Percentiles rank a stretch among this genome's conserved stretches.
phyloP scores from a whole-genome alignment of 2,329 filamentous ascomycete genomes.

The Hypoxylon sp. region DNA sequence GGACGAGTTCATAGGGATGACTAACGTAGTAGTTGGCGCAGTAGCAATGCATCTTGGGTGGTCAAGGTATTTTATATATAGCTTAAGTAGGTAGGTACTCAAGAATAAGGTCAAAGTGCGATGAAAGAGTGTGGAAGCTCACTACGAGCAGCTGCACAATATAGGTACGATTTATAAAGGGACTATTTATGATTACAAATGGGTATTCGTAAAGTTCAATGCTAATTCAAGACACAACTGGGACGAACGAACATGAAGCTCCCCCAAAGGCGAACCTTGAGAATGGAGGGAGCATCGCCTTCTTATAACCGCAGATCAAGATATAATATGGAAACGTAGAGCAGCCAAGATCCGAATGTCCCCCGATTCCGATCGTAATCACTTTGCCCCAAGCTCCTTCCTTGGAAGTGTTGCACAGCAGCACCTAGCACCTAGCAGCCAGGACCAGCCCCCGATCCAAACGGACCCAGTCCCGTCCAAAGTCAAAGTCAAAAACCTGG shows the following conservation, averaged over 20 bases:
- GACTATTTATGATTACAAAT: not conserved
- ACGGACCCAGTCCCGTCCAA: slow-evolving; percentile 36
- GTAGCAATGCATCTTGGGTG: slow-evolving; percentile 48
- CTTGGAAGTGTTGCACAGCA: slow-evolving; percentile 30
- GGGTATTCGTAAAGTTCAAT: not conserved
- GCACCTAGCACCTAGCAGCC: too few species aligned
- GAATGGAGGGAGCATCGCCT: not conserved
- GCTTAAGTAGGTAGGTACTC: too few species aligned
- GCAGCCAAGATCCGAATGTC: slow-evolving; percentile 3
- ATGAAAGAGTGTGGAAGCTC: slow-evolving; percentile 17
- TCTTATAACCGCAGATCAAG: not conserved
- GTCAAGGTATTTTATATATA: not conserved
- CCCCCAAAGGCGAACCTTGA: not conserved
- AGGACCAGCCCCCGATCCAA: slow-evolving; percentile 33
- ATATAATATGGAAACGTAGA: slow-evolving; percentile 1
- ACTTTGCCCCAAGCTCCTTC: slow-evolving; percentile 29
- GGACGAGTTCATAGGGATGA: not conserved
- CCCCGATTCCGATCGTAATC: slow-evolving; percentile 21
- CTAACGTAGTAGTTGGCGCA: slow-evolving; percentile 52
- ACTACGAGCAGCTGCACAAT: not conserved
- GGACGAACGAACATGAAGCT: not conserved
- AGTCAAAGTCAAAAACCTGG: slow-evolving; percentile 40
- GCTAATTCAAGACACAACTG: not conserved
- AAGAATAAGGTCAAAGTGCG: not conserved
- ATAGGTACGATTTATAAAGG: not conserved